A percentile compares a stretch with the other conserved stretches of the same genome.
phyloP scores from a whole-genome alignment of 2,329 filamentous ascomycete species.

The Xylaria polymorpha region DNA sequence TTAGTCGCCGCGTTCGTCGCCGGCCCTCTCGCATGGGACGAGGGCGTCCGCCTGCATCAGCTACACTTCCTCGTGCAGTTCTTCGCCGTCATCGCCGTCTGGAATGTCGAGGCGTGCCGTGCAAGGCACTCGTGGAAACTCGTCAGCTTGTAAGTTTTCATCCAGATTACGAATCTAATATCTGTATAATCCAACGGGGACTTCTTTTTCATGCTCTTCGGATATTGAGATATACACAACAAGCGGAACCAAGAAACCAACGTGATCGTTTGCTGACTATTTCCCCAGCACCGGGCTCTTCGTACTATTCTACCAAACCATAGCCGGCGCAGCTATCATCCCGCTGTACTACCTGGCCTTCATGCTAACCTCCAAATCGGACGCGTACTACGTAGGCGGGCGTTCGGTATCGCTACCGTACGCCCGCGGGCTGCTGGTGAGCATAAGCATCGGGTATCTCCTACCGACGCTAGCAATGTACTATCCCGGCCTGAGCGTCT shows the following conservation, averaged over 20 bases:
- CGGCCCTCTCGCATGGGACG: slow-evolving; percentile 44
- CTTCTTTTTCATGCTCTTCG: neutral
- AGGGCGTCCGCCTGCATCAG: slow-evolving; percentile 45
- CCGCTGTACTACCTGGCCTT: slow-evolving; percentile 45
- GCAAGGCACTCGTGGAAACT: slow-evolving; percentile 39
- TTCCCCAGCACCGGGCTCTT: slow-evolving; percentile 40
- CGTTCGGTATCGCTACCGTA: slow-evolving; percentile 39
- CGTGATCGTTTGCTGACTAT: slow-evolving; percentile 16
- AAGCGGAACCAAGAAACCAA: neutral
- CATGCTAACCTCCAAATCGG: slow-evolving; percentile 33
- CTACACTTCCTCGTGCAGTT: slow-evolving; percentile 47
- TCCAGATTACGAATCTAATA: neutral
- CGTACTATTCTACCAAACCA: slow-evolving; percentile 45
- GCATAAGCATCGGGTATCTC: slow-evolving; percentile 44
- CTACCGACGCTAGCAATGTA: slow-evolving; percentile 45
- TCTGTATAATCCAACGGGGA: neutral
- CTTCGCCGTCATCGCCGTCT: slow-evolving; percentile 45
- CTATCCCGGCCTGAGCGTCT: slow-evolving; percentile 33
- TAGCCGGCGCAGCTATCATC: slow-evolving; percentile 44
- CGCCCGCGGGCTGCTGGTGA: slow-evolving; percentile 43
- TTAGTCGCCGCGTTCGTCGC: slow-evolving; percentile 45
- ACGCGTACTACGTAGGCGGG: slow-evolving; percentile 41
- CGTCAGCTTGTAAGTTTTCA: slow-evolving; percentile 45
- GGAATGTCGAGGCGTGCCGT: slow-evolving; percentile 45
- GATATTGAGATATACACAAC: neutral